Evolutionary conservation across 2,329 filamentous ascomycete genomes (phyloP).

Genomic region (Trichoderma afroharzianum): DNA sequence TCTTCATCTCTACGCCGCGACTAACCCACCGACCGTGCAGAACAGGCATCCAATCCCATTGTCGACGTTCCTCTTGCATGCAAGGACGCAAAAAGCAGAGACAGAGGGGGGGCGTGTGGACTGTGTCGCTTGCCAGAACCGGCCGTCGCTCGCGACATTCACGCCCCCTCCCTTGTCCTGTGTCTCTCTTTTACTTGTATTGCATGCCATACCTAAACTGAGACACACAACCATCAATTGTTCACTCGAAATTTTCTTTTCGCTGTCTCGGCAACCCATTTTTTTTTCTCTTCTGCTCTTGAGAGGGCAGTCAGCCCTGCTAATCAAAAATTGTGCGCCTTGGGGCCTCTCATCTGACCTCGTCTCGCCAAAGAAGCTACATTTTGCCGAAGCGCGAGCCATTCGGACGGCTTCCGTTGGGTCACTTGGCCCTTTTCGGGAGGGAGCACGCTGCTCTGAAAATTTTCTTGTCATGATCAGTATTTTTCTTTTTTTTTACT

Average conservation of each 20-base stretch:
- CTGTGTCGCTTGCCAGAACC: background rate
- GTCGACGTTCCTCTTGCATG: conserved; percentile 14
- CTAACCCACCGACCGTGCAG: background rate
- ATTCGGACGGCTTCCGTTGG: conserved; percentile 9
- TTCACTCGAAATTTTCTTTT: background rate
- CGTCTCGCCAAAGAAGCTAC: background rate
- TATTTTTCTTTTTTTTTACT: background rate
- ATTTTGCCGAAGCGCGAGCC: conserved; percentile 12
- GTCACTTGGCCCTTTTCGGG: conserved; percentile 8
- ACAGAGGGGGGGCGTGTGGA: background rate
- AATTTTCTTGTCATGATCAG: conserved; percentile 1
- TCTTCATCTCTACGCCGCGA: background rate
- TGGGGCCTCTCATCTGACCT: conserved; percentile 6
- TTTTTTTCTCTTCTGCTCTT: background rate
- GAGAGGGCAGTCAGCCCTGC: conserved; percentile 8
- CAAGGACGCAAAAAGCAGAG: conserved; percentile 8
- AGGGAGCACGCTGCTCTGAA: conserved; percentile 1
- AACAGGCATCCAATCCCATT: conserved; percentile 6
- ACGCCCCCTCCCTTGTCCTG: background rate
- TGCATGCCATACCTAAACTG: conserved; percentile 8
- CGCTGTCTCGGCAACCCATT: background rate
- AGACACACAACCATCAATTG: conserved; percentile 5
- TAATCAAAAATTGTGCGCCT: conserved; percentile 1
- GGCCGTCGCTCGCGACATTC: background rate
- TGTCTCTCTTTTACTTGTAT: background rate